Base-by-base conservation (phyloP, 2,329 filamentous ascomycete genomes). In the Fusarium sp. region DNA sequence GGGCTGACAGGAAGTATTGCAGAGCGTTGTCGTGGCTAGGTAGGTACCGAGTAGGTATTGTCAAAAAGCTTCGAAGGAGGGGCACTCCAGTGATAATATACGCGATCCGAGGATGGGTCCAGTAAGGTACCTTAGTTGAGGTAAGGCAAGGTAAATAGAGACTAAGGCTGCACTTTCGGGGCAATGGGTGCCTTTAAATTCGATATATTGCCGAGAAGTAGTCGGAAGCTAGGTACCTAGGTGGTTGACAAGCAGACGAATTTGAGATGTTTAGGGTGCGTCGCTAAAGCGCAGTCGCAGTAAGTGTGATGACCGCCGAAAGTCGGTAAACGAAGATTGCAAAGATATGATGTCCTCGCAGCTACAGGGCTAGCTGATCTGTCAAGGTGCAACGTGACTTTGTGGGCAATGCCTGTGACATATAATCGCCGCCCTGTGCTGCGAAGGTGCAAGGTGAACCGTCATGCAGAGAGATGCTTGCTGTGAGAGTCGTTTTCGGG, bases 321-420 rank as follows among this genome's bases (percentile, higher is more conserved):
- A 42, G 24, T 48, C 24, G 30, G 30, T 50, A 36, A 50, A 64
- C 39, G 30, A 31, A 51, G 16, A 47, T 24, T 22, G 26, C 38
- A 39, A 56, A 36, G 33, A 65, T 36, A 54, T 55, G 47, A 60
- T 39, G 35, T 41, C 50, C 71, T 74, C 71, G 71, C 68, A 74
- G 71, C 71, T 70, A 72, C 71, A 74, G 71, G 67, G 67, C 71
- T 45, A 71, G 67, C 51, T 68, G 56, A 48, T 63, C 45, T 61
- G 65, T 54, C 54, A 56, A 51, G 47, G 48, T 48, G 50, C 67
- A 50, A 53, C 39, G 64, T 64, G 57, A 45, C 38, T 57, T 54
- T 42, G 41, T 63, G 64, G 60, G 38, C 57, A 65, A 69, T 55
- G 57, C 54, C 55, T 71, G 62, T 44, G 58, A 67, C 56, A 62